Evolutionary conservation across 768 basidiomycete species (phyloP).

Genomic region (Austroboletus festivus): DNA sequence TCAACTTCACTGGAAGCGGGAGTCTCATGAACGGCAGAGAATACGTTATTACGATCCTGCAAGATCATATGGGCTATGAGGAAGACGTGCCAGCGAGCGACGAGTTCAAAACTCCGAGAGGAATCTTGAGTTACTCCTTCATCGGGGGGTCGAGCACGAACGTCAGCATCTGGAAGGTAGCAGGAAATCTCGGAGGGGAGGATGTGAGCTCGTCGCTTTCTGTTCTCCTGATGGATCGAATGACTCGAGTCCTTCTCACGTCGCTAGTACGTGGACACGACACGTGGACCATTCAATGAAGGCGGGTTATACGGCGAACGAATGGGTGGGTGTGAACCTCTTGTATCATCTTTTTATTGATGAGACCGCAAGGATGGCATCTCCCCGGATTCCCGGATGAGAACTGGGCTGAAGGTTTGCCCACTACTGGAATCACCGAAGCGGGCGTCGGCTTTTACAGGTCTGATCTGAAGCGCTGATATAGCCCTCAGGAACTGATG

Average conservation of each 20-base stretch:
- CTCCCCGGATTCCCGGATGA: slow-evolving; percentile 53
- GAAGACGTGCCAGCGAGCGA: slow-evolving; percentile 44
- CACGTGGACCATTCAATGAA: slow-evolving; percentile 57
- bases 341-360: slow-evolving; percentile 2
- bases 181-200: slow-evolving; percentile 50
- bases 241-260: background rate
- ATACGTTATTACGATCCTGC: slow-evolving; percentile 48
- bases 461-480: slow-evolving; percentile 16
- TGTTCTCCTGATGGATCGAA: background rate
- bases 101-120: slow-evolving; percentile 46
- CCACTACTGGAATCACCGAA: slow-evolving; percentile 38
- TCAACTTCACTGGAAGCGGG: slow-evolving; percentile 6
- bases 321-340: slow-evolving; percentile 27
- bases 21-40: slow-evolving; percentile 22
- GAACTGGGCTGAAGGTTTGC: slow-evolving; percentile 41
- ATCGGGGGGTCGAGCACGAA: slow-evolving; percentile 37
- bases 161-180: slow-evolving; percentile 47
- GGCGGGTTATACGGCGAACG: slow-evolving; percentile 58
- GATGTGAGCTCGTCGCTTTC: slow-evolving; percentile 26
- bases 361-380: slow-evolving; percentile 42
- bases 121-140: slow-evolving; percentile 47
- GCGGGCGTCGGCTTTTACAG: slow-evolving; percentile 51
- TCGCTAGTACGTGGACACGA: slow-evolving; percentile 43
- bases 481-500: background rate
- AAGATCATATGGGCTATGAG: slow-evolving; percentile 55